These are phyloP conservation scores for Elongisporangium anandrum DNA, from an alignment of 352 stramenopile genomes.

Conservation along the genomic window DNA sequence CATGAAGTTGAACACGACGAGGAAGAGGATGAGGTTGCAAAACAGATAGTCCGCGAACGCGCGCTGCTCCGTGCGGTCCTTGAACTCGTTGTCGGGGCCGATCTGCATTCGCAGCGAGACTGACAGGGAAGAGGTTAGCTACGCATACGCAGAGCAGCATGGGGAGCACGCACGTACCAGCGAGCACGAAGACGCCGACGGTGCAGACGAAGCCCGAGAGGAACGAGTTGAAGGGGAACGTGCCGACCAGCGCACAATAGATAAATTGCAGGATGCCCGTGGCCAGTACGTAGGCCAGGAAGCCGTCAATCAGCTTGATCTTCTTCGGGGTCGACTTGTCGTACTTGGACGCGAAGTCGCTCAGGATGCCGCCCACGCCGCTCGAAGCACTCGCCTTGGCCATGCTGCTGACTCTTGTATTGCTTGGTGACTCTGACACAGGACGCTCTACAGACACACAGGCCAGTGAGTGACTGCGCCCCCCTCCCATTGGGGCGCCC, in stretches of 20 bases:
- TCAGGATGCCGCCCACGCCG: slow-evolving; percentile 46
- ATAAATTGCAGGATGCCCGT: slow-evolving; percentile 90
- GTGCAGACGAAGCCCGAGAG: slow-evolving; percentile 88
- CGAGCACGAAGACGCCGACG: slow-evolving; percentile 88
- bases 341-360: slow-evolving; percentile 71
- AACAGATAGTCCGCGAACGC: slow-evolving; percentile 91
- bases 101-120: slow-evolving; percentile 90
- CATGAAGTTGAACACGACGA: slow-evolving; percentile 94
- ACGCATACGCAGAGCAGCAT: slow-evolving; percentile 1
- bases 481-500: too few species aligned
- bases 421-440: neutral
- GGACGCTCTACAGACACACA: neutral
- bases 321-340: slow-evolving; percentile 83
- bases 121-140: slow-evolving; percentile 11
- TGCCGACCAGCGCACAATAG: slow-evolving; percentile 88
- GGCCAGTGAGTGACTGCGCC: neutral
- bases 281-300: slow-evolving; percentile 85
- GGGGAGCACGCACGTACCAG: slow-evolving; percentile 38
- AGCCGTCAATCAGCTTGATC: slow-evolving; percentile 89
- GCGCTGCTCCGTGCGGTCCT: slow-evolving; percentile 78
- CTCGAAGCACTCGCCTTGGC: slow-evolving; percentile 25
- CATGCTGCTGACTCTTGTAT: slow-evolving; percentile 14
- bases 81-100: slow-evolving; percentile 82
- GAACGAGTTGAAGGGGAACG: slow-evolving; percentile 92
- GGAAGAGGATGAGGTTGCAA: slow-evolving; percentile 92